phyloP scores from a whole-genome alignment of 371 early-diverging fungal genomes.

The Vairimorpha ceranae region DNA sequence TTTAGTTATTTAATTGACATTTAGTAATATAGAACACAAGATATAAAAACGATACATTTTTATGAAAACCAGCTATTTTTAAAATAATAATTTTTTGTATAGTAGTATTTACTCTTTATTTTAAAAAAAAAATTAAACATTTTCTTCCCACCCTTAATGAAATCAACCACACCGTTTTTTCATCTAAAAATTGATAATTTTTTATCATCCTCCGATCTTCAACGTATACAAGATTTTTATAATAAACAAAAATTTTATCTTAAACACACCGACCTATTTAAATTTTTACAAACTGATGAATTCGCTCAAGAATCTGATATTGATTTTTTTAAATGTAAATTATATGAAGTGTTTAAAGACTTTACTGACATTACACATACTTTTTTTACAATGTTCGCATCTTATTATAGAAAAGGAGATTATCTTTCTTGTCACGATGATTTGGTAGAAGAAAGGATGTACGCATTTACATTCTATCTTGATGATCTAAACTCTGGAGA shows the following conservation, averaged over 20 bases:
- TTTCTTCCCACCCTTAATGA: no score
- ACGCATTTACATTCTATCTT: conserved; percentile 62
- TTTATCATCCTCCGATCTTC: conserved; percentile 19
- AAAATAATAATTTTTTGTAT: no score
- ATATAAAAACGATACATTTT: no score
- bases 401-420: conserved; percentile 55
- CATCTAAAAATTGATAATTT: conserved; percentile 43
- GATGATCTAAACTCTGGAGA: conserved; percentile 51
- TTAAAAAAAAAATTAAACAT: no score
- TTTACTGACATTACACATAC: conserved; percentile 10
- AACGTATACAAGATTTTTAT: conserved; percentile 12
- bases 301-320: conserved; percentile 36
- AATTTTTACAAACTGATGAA: conserved; percentile 61
- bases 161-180: conserved; percentile 22
- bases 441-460: conserved; percentile 51
- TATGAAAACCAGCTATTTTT: no score
- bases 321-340: conserved; percentile 40
- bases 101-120: no score
- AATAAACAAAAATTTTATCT: conserved; percentile 15
- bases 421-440: conserved; percentile 64
- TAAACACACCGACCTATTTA: conserved; percentile 59
- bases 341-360: conserved; percentile 34
- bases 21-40: no score
- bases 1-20: no score
- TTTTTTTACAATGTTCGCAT: conserved; percentile 58